Evolutionary conservation across 371 early-diverging fungal species (phyloP).

Genomic region (Mortierella sp.): DNA sequence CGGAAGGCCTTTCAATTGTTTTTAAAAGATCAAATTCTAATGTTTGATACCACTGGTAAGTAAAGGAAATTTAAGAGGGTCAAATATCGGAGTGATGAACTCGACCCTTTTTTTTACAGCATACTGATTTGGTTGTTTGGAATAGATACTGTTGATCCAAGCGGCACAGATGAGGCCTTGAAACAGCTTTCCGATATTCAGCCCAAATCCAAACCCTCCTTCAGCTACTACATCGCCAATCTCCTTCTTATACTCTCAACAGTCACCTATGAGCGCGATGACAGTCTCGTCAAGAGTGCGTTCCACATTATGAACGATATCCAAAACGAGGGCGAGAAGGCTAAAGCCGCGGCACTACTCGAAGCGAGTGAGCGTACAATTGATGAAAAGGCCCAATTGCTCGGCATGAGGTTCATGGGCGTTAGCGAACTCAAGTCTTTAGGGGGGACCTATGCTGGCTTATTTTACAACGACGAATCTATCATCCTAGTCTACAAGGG

Average conservation of each 20-base stretch:
- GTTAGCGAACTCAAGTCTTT: constrained; percentile 64
- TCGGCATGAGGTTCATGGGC: constrained; percentile 62
- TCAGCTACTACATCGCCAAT: constrained; percentile 43
- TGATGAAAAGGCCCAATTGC: constrained; percentile 23
- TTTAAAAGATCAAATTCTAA: constrained; percentile 33
- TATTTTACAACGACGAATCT: constrained; percentile 60
- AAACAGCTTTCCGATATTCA: constrained; percentile 21
- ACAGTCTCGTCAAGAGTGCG: constrained; percentile 57
- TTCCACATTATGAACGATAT: constrained; percentile 26
- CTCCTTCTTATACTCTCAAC: constrained; percentile 43
- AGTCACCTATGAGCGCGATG: constrained; percentile 64
- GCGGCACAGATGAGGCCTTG: constrained; percentile 38
- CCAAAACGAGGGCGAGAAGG: constrained; percentile 13
- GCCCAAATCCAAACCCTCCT: constrained; percentile 15
- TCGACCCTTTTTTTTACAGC: neutral
- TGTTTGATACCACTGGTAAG: constrained; percentile 42
- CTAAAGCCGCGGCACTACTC: constrained; percentile 19
- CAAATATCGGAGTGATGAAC: neutral
- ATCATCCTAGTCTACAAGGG: constrained; percentile 65
- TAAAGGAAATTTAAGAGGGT: neutral
- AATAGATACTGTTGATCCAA: constrained; percentile 42
- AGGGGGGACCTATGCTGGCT: constrained; percentile 64
- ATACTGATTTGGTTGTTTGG: neutral
- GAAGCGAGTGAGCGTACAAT: constrained; percentile 37
- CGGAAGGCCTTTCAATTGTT: constrained; percentile 27